Evolutionary conservation across 768 basidiomycete species (phyloP).

Genomic region (Xerocomellus dryophilus): DNA sequence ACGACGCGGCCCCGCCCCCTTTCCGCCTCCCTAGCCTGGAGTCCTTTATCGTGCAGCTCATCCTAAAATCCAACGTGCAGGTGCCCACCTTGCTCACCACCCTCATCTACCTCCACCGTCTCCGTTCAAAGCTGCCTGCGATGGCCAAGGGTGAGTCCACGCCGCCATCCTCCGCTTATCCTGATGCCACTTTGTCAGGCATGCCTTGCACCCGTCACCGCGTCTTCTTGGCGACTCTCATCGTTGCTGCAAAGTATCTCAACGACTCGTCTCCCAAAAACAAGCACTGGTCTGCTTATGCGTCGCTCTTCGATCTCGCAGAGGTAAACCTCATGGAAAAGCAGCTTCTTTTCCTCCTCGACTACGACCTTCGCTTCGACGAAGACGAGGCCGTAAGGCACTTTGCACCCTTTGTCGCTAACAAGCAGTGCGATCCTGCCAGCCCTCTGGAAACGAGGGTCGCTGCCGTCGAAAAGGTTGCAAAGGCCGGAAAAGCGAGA

Average conservation of each 20-base stretch:
- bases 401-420: slow-evolving; percentile 67
- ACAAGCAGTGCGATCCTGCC: slow-evolving; percentile 12
- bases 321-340: slow-evolving; percentile 98
- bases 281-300: slow-evolving; percentile 85
- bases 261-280: slow-evolving; percentile 97
- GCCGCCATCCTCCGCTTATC: not conserved
- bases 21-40: slow-evolving; percentile 63
- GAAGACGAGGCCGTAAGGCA: slow-evolving; percentile 72
- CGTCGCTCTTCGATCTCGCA: slow-evolving; percentile 65
- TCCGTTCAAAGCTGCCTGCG: slow-evolving; percentile 73
- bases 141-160: slow-evolving; percentile 74
- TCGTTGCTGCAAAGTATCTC: slow-evolving; percentile 94
- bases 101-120: slow-evolving; percentile 86
- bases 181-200: slow-evolving; percentile 36
- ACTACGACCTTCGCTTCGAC: slow-evolving; percentile 88
- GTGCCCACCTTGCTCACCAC: slow-evolving; percentile 88
- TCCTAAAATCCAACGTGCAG: slow-evolving; percentile 82
- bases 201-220: slow-evolving; percentile 92
- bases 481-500: slow-evolving; percentile 52
- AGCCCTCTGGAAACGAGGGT: slow-evolving; percentile 44
- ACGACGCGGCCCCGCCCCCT: slow-evolving; percentile 24
- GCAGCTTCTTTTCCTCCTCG: slow-evolving; percentile 88
- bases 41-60: slow-evolving; percentile 80
- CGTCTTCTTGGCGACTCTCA: slow-evolving; percentile 93
- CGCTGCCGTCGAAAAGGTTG: slow-evolving; percentile 52